These are phyloP conservation scores for Raphanus raphanistrum DNA, from an alignment of 345 rosid genomes.

Conservation along the genomic window DNA sequence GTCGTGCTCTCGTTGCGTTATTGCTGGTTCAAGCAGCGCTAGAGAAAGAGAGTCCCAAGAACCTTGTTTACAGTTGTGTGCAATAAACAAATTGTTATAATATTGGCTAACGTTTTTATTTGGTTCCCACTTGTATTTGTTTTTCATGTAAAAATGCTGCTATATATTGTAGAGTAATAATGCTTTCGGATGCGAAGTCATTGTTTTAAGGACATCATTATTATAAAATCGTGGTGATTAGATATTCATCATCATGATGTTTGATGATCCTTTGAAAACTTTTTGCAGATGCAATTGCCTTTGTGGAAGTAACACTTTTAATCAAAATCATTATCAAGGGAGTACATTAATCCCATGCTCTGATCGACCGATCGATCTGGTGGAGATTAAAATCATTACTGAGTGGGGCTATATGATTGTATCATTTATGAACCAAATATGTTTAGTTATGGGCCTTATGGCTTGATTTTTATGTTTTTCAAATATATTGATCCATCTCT, in stretches of 20 bases:
- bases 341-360: background rate
- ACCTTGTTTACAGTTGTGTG: conserved; percentile 33
- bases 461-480: too few species aligned
- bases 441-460: background rate
- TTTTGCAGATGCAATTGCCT: conserved; percentile 21
- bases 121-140: conserved; percentile 18
- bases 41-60: conserved; percentile 29
- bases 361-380: background rate
- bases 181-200: conserved; percentile 14
- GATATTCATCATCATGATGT: conserved; percentile 36
- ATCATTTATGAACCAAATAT: background rate
- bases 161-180: background rate
- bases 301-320: conserved; percentile 19
- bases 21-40: conserved; percentile 13
- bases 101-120: background rate
- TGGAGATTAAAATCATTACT: background rate
- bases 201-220: conserved; percentile 20
- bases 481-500: too few species aligned
- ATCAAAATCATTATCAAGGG: conserved; percentile 21
- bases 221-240: conserved; percentile 36
- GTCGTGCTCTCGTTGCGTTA: conserved; percentile 36
- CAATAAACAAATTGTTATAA: background rate
- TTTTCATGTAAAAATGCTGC: conserved; percentile 1
- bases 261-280: conserved; percentile 22
- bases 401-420: background rate